Evolutionary conservation across 2,329 filamentous ascomycete genomes (phyloP).

Genomic region (Cordyceps cicadae): DNA sequence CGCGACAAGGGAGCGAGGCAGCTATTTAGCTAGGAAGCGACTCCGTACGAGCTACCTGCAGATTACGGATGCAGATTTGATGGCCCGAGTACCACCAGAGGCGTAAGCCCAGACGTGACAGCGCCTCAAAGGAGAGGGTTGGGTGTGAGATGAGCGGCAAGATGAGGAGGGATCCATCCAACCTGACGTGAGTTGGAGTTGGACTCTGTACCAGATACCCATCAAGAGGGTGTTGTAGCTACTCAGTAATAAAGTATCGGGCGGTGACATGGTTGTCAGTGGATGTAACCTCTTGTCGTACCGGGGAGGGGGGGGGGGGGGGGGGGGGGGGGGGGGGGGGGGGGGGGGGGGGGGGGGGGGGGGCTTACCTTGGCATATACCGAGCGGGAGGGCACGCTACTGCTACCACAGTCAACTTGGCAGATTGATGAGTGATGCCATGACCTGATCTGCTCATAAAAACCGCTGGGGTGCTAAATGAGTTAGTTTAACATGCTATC

Average conservation of each 20-base stretch:
- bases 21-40: background rate
- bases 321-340: too few relatives aligned
- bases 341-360: background rate
- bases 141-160: constrained; percentile 5
- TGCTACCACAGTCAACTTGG: background rate
- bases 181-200: background rate
- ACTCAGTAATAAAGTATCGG: too few relatives aligned
- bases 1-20: constrained; percentile 1
- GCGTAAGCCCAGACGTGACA: constrained; percentile 2
- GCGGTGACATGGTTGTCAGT: background rate
- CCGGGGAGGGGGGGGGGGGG: too few relatives aligned
- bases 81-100: constrained; percentile 5
- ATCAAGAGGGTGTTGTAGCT: too few relatives aligned
- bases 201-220: background rate
- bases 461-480: background rate
- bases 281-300: constrained; percentile 5
- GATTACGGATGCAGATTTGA: background rate
- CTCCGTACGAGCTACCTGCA: too few relatives aligned
- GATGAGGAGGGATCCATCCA: background rate
- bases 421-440: constrained; percentile 3
- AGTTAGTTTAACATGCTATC: background rate
- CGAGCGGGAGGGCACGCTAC: background rate
- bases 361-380: background rate
- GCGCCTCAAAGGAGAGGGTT: background rate
- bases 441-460: constrained; percentile 3